Percentiles rank a stretch among this genome's conserved stretches.
Evolutionary conservation across 2,329 filamentous ascomycete genomes (phyloP).

Genomic region (Ilyonectria destructans): DNA sequence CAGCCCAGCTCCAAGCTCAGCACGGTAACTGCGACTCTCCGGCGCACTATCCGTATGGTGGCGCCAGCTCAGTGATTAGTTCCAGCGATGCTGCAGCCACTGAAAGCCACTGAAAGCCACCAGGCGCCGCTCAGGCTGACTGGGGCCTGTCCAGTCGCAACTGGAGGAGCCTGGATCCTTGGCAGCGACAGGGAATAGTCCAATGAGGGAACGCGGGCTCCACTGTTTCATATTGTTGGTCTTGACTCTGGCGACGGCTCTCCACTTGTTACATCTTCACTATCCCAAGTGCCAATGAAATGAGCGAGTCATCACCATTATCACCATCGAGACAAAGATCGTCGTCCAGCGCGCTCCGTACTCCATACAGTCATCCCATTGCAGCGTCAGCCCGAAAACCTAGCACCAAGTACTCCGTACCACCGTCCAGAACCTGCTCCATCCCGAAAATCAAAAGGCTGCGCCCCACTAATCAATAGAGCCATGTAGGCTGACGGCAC

Average conservation of each 20-base stretch:
- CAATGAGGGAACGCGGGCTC: constrained; percentile 12
- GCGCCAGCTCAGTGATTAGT: not conserved
- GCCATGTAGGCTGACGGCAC: constrained; percentile 30
- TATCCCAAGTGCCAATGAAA: constrained; percentile 17
- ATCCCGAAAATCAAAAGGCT: constrained; percentile 17
- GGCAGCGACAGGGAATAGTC: not conserved
- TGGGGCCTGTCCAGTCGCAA: not conserved
- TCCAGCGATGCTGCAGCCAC: constrained; percentile 10
- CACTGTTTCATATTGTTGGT: constrained; percentile 30
- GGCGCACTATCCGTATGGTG: not conserved
- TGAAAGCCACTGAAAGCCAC: constrained; percentile 14
- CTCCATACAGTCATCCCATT: not conserved
- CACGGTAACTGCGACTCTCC: no score
- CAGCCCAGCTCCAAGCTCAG: not conserved
- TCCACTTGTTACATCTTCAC: constrained; percentile 25
- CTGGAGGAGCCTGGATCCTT: not conserved
- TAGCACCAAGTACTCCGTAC: not conserved
- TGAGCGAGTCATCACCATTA: constrained; percentile 3
- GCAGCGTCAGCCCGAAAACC: constrained; percentile 1
- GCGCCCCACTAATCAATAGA: constrained; percentile 26
- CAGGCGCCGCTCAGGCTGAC: not conserved
- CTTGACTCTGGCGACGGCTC: constrained; percentile 11
- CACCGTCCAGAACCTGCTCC: constrained; percentile 17
- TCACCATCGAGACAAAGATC: constrained; percentile 4
- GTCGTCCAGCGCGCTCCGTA: not conserved